Conservation (phyloP, 2,329 filamentous ascomycete species). For the Pseudocercospora pini-densiflorae region DNA sequence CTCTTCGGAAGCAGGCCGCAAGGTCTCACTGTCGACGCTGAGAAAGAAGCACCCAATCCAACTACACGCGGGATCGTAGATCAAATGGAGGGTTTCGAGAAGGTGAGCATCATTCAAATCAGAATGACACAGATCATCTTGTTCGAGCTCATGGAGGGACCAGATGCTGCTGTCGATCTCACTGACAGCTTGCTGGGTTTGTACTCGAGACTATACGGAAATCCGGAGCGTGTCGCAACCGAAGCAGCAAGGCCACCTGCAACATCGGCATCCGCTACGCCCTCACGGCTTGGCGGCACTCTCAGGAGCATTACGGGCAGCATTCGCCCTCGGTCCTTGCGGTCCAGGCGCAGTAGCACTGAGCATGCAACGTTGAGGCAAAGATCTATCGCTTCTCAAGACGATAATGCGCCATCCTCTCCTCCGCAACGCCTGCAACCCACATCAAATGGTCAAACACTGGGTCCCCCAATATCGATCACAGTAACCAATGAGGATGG, state of each 20-base stretch:
- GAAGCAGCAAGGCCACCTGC: slow-evolving; percentile 55
- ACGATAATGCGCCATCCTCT: slow-evolving; percentile 28
- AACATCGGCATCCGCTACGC: slow-evolving; percentile 28
- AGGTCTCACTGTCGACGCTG: slow-evolving; percentile 23
- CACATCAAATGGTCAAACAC: slow-evolving; percentile 23
- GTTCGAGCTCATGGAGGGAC: slow-evolving; percentile 80
- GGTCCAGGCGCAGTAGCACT: slow-evolving; percentile 44
- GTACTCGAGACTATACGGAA: slow-evolving; percentile 80
- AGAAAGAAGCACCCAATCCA: slow-evolving; percentile 17
- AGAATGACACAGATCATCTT: slow-evolving; percentile 93
- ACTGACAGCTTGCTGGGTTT: slow-evolving; percentile 83
- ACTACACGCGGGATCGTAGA: slow-evolving; percentile 64
- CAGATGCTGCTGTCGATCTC: slow-evolving; percentile 83
- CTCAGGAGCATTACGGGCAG: slow-evolving; percentile 67
- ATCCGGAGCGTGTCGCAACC: slow-evolving; percentile 48
- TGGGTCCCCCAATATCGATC: slow-evolving; percentile 66
- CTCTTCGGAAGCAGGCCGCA: slow-evolving; percentile 68
- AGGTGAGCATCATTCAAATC: slow-evolving; percentile 85
- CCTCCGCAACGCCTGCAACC: slow-evolving; percentile 22
- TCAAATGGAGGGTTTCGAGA: slow-evolving; percentile 82
- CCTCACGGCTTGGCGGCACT: slow-evolving; percentile 39
- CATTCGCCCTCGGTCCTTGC: slow-evolving; percentile 57
- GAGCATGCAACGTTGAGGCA: slow-evolving; percentile 42
- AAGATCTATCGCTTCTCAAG: slow-evolving; percentile 25
- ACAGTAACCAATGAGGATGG: slow-evolving; percentile 72